A percentile compares a stretch with the other conserved stretches of the same genome.
Evolutionary conservation across 306 rosid genomes (phyloP).

Genomic region (Prunus mongolica): DNA sequence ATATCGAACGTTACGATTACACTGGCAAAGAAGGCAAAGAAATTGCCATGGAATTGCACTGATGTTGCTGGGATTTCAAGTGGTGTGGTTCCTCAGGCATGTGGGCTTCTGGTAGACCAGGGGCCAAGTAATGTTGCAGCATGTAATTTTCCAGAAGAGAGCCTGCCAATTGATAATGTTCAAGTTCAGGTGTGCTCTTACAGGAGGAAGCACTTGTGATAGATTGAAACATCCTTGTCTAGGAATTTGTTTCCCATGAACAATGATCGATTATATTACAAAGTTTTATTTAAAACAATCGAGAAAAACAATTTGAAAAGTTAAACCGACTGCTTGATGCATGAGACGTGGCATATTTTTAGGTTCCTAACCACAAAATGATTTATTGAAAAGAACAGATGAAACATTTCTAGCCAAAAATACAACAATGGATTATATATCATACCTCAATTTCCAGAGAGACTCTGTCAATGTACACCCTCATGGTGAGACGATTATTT

Average conservation of each 20-base stretch:
- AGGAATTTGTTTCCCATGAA: neutral
- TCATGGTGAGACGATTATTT: too few relatives aligned
- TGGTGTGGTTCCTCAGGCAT: slow-evolving; percentile 52
- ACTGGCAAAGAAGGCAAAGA: slow-evolving; percentile 49
- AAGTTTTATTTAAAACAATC: neutral
- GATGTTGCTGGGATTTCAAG: slow-evolving; percentile 63
- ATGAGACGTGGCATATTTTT: neutral
- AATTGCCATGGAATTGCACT: slow-evolving; percentile 64
- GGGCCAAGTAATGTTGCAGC: slow-evolving; percentile 27
- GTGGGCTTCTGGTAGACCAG: slow-evolving; percentile 50
- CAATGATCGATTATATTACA: neutral
- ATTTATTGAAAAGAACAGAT: neutral
- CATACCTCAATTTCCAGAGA: too few relatives aligned
- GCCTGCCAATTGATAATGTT: slow-evolving; percentile 42
- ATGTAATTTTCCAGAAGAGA: slow-evolving; percentile 56
- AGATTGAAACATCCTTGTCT: neutral
- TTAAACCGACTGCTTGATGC: neutral
- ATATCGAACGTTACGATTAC: slow-evolving; percentile 66
- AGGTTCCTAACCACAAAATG: neutral
- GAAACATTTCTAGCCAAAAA: neutral
- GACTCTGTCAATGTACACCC: too few relatives aligned
- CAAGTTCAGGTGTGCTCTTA: slow-evolving; percentile 47
- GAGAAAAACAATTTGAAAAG: neutral
- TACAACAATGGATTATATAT: too few relatives aligned
- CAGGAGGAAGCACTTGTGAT: slow-evolving; percentile 30